These are phyloP conservation scores for Globisporangium orthogonon DNA, from an alignment of 352 stramenopile genomes.

Conservation along the genomic window DNA sequence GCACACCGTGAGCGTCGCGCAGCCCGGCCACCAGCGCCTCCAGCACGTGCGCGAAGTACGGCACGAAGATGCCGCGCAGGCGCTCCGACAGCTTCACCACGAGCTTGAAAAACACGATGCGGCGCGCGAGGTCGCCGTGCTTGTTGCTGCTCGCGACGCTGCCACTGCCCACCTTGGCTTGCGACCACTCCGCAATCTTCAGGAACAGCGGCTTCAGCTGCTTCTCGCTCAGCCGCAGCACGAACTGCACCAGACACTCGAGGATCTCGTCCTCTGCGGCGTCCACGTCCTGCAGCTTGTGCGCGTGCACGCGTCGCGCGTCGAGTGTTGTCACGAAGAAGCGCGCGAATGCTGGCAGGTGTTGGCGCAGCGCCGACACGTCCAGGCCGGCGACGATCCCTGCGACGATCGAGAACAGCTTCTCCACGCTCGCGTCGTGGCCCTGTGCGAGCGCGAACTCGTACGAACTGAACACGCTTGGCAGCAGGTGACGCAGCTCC, in stretches of 20 bases:
- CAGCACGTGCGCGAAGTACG: conserved; percentile 79
- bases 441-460: conserved; percentile 51
- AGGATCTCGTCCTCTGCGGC: conserved; percentile 73
- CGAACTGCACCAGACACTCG: conserved; percentile 70
- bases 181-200: conserved; percentile 75
- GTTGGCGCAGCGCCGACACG: conserved; percentile 41
- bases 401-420: conserved; percentile 67
- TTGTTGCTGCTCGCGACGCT: conserved; percentile 6
- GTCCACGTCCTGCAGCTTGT: conserved; percentile 50
- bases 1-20: conserved; percentile 35
- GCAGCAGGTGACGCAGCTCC: conserved; percentile 69
- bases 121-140: conserved; percentile 35
- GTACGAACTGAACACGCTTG: conserved; percentile 60
- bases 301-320: conserved; percentile 55
- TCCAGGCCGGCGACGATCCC: conserved; percentile 55
- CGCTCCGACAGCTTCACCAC: conserved; percentile 73
- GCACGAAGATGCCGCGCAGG: conserved; percentile 84
- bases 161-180: conserved; percentile 22
- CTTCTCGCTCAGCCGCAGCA: conserved; percentile 86
- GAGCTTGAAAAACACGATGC: conserved; percentile 79
- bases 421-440: conserved; percentile 42
- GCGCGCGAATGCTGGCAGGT: conserved; percentile 67
- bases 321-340: conserved; percentile 83
- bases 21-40: conserved; percentile 47
- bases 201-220: conserved; percentile 87